Evolutionary conservation across 2,329 filamentous ascomycete genomes (phyloP).

Genomic region (Fusarium fracticaudum): DNA sequence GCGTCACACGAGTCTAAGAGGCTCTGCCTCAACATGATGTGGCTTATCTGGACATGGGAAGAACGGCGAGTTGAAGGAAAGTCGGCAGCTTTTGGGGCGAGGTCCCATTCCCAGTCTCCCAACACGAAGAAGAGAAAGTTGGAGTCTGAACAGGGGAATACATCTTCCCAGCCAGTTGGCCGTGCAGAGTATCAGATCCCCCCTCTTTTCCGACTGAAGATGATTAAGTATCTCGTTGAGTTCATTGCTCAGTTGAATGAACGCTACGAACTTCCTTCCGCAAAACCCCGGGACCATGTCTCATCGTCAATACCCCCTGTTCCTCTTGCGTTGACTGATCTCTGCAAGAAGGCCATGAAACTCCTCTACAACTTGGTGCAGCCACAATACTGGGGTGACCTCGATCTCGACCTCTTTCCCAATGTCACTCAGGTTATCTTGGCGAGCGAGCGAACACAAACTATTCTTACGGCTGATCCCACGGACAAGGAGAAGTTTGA

Average conservation of each 20-base stretch:
- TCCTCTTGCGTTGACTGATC: slow-evolving; percentile 72
- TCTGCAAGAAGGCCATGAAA: slow-evolving; percentile 85
- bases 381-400: slow-evolving; percentile 87
- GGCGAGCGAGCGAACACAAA: slow-evolving; percentile 78
- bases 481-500: slow-evolving; percentile 77
- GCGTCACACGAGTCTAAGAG: slow-evolving; percentile 92
- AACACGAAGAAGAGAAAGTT: slow-evolving; percentile 78
- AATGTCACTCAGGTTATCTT: slow-evolving; percentile 90
- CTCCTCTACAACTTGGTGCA: slow-evolving; percentile 87
- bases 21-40: slow-evolving; percentile 89
- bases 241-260: slow-evolving; percentile 93
- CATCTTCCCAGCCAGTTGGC: slow-evolving; percentile 64
- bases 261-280: slow-evolving; percentile 79
- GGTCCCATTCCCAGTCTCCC: slow-evolving; percentile 72
- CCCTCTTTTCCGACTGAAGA: slow-evolving; percentile 73
- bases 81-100: slow-evolving; percentile 36
- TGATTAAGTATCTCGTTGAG: slow-evolving; percentile 94
- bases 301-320: slow-evolving; percentile 55
- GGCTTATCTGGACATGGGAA: slow-evolving; percentile 93
- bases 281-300: slow-evolving; percentile 68
- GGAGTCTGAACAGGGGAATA: slow-evolving; percentile 67
- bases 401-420: slow-evolving; percentile 90
- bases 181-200: slow-evolving; percentile 75
- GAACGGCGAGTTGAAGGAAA: slow-evolving; percentile 76
- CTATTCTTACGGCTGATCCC: slow-evolving; percentile 67